phyloP scores from a whole-genome alignment of 768 basidiomycete genomes.

The Mycena polygramma region DNA sequence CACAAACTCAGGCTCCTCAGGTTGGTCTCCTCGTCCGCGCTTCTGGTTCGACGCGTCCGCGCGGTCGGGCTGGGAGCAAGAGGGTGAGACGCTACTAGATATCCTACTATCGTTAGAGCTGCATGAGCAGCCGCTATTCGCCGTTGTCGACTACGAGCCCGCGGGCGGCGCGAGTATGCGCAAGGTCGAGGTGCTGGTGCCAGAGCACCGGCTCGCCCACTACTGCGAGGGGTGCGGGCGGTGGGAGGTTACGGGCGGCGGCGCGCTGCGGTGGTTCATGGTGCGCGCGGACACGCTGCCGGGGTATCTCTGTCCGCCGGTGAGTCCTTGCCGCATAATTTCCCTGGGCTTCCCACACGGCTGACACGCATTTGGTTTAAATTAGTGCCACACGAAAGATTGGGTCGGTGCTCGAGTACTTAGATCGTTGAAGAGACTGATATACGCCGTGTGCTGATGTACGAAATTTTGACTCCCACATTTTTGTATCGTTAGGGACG shows the following conservation, averaged over 20 bases:
- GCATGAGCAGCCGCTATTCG: slow-evolving; percentile 31
- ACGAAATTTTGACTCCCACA: too few relatives aligned
- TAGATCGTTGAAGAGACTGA: slow-evolving; percentile 10
- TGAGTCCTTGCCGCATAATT: slow-evolving; percentile 9
- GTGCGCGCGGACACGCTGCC: slow-evolving; percentile 23
- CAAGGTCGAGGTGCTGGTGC: slow-evolving; percentile 37
- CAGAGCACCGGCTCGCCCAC: slow-evolving; percentile 31
- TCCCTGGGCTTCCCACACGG: not conserved
- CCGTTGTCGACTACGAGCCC: slow-evolving; percentile 30
- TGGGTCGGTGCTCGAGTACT: slow-evolving; percentile 28
- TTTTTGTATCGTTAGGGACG: too few relatives aligned
- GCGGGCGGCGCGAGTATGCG: not conserved
- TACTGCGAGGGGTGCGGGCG: slow-evolving; percentile 34
- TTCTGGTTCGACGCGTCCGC: slow-evolving; percentile 38
- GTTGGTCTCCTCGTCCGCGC: slow-evolving; percentile 24
- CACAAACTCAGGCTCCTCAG: not conserved
- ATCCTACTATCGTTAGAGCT: slow-evolving; percentile 32
- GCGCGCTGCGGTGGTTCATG: slow-evolving; percentile 32
- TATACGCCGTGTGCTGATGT: not conserved
- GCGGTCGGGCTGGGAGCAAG: slow-evolving; percentile 36
- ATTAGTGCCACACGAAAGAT: slow-evolving; percentile 37
- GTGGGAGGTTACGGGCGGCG: slow-evolving; percentile 34
- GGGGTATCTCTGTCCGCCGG: slow-evolving; percentile 38
- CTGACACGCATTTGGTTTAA: not conserved
- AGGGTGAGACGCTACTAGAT: slow-evolving; percentile 36